Percentiles rank a stretch among this genome's conserved stretches.
These are phyloP conservation scores for Rhododendron kiyosumense DNA, from an alignment of 148 eudicot genomes.

Conservation along the genomic window DNA sequence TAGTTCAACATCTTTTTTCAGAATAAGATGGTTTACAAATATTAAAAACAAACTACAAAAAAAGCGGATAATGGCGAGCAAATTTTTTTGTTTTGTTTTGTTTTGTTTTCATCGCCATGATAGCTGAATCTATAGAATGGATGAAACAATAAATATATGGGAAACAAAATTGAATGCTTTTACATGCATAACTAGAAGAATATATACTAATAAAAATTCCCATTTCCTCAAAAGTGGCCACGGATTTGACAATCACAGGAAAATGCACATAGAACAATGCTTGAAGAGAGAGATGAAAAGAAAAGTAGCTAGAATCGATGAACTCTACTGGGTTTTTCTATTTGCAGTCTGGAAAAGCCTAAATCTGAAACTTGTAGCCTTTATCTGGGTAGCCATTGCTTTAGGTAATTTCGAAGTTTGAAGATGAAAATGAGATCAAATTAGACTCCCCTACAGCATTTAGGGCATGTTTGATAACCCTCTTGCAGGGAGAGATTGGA, in stretches of 20 bases:
- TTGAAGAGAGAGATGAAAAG: not conserved
- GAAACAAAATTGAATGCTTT: not conserved
- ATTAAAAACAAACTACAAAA: too few species aligned
- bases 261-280: not conserved
- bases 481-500: too few species aligned
- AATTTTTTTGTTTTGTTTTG: too few species aligned
- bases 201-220: not conserved
- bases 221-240: not conserved
- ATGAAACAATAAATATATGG: too few species aligned
- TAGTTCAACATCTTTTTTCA: not conserved
- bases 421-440: not conserved
- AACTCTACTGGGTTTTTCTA: constrained; percentile 2
- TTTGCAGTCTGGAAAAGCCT: constrained; percentile 10
- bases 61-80: too few species aligned
- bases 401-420: not conserved
- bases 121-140: too few species aligned
- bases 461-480: too few species aligned
- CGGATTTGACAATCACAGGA: not conserved
- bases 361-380: not conserved
- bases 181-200: not conserved
- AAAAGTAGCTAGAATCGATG: not conserved
- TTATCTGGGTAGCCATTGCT: constrained; percentile 1
- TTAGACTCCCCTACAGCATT: not conserved
- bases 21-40: too few species aligned
- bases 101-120: too few species aligned